Evolutionary conservation across 2,329 filamentous ascomycete species (phyloP), one percentile per base, ranked within the genome.

Genomic region (Calonectria montana): DNA sequence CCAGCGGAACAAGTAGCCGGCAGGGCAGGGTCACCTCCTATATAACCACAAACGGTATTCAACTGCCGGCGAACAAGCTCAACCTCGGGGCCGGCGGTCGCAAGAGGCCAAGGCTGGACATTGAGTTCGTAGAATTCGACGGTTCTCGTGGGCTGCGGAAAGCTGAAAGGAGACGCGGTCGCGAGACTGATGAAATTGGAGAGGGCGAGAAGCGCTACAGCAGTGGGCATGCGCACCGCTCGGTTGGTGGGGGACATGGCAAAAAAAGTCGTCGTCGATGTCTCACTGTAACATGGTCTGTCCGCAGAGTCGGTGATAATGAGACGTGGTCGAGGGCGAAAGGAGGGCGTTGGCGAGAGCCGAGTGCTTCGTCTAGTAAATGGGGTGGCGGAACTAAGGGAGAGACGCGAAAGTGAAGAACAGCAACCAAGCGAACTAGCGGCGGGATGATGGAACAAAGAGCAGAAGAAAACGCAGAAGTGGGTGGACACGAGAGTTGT

Each of bases 1-100:
- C 89, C 90, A 0, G 86, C 84, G 31, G 84, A 86, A 78, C 90
- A 91, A 43, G 89, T 91, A 45, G 89, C 90, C 3, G 89, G 88
- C 35, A 90, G 80, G 27, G 81, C 80, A 1, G 86, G 80, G 73
- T 90, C 80, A 25, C 88, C 89, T 72, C 86, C 87, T 76, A 91
- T 84, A 80, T 87, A 91, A 48, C 90, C 90, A 75, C 90, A 91
- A 68, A 91, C 79, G 18, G 89, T 91, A 80, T 90, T 89, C 65
- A 82, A 78, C 71, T 87, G 84, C 45, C 86, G 84, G 55, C 83
- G 84, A 27, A 79, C 77, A 7, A 86, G 81, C 45, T 83, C 81
- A 47, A 77, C 79, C 57, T 63, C 57, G 41, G 47, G 78, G 48
- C 73, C 15, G 72, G 81, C 61, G 87, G 83, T 82, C 13, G 88